phyloP scores from a whole-genome alignment of 257 asterid genomes.

The Ajuga chamaepitys region DNA sequence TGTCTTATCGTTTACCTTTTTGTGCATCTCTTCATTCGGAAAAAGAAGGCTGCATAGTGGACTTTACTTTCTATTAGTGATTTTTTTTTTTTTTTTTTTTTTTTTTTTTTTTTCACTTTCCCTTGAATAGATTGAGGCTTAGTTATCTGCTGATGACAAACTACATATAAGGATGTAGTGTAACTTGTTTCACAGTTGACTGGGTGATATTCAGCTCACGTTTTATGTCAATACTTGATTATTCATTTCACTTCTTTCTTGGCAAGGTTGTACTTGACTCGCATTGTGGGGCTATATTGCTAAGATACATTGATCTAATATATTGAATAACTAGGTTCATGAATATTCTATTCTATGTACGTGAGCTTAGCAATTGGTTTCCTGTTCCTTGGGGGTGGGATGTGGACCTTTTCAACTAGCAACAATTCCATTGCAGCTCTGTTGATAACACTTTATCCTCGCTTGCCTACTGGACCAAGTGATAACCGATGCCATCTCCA shows the following conservation, averaged over 20 bases:
- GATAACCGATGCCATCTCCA: slow-evolving; percentile 99
- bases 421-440: slow-evolving; percentile 84
- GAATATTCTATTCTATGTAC: slow-evolving; percentile 33
- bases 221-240: not conserved
- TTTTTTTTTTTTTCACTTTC: not conserved
- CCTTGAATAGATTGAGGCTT: not conserved
- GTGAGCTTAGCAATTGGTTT: slow-evolving; percentile 92
- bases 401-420: slow-evolving; percentile 91
- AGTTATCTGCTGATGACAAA: not conserved
- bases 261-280: not conserved
- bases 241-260: not conserved
- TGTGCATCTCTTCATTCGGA: no score
- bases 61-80: not conserved
- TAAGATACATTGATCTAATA: not conserved
- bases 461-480: slow-evolving; percentile 93
- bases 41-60: no score
- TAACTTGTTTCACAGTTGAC: no score
- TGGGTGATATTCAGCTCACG: not conserved
- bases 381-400: slow-evolving; percentile 96
- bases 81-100: no score
- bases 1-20: no score
- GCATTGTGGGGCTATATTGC: not conserved
- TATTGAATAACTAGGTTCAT: slow-evolving; percentile 3
- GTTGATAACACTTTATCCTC: slow-evolving; percentile 86
- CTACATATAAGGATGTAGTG: not conserved